Evolutionary conservation across 2,329 filamentous ascomycete genomes (phyloP), one percentile per base, ranked within the genome.

Genomic region (Diaporthe nobilis): DNA sequence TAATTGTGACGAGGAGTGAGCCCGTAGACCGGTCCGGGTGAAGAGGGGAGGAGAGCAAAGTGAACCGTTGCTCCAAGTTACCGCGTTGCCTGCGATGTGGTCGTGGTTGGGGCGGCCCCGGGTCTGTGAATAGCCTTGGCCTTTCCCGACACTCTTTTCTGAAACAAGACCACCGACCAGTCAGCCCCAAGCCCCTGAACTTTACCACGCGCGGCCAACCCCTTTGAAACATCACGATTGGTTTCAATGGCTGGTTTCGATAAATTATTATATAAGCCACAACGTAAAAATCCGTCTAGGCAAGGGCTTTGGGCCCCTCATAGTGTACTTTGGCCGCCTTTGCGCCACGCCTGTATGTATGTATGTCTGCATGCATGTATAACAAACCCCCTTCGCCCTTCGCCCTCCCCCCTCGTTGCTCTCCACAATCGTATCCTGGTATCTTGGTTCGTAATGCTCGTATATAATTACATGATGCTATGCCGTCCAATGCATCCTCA

Each of bases 171-270:
- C 44, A 13, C 12, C 34, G 34, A 15, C 37, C 10, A 12, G 20
- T 17, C 44, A 31, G 63, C 63, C 28, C 47, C 44, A 25, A 70
- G 34, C 47, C 65, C 65, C 47, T 70, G 47, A 68, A 53, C 22
- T 17, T 51, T 53, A 53, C 47, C 28, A 47, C 20, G 15, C 4
- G 17, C 34, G 34, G 28, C 34, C 13, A 4, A 2, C 9, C 25
- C 13, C 63, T 25, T 42, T 15, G 34, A 22, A 28, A 55, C 65
- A 55, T 20, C 34, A 15, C 39, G 31, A 68, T 53, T 68, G 31
- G 34, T 53, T 53, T 68, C 22, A 53, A 28, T 28, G 4, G 13
- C 22, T 53, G 34, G 49, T 55, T 55, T 70, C 34, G 10, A 55
- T 39, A 15, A 42, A 42, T 55, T 42, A 39, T 55, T 55, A 28